Evolutionary conservation across 805 yeast species (phyloP).

Genomic region (Suhomyces sp.): DNA sequence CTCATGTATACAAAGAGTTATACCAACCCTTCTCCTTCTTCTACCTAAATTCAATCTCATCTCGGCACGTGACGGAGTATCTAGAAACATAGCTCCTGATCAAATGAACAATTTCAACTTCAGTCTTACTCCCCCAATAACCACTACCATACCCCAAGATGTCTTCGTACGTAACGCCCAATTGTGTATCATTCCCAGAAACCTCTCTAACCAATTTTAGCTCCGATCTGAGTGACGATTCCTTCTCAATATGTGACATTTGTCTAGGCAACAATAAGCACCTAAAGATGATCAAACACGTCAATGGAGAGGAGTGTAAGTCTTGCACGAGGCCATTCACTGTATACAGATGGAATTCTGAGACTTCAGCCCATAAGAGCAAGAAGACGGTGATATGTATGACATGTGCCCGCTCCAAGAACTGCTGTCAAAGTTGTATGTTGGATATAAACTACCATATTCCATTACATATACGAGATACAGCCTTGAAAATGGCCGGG

Average conservation of each 20-base stretch:
- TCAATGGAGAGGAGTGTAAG: constrained; percentile 77
- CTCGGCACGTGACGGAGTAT: no score
- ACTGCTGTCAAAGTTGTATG: constrained; percentile 89
- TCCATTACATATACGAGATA: constrained; percentile 76
- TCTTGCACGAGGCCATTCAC: constrained; percentile 84
- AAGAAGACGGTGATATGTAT: constrained; percentile 70
- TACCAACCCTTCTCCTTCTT: no score
- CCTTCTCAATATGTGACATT: constrained; percentile 62
- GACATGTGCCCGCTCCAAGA: constrained; percentile 74
- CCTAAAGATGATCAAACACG: constrained; percentile 69
- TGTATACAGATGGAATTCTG: constrained; percentile 70
- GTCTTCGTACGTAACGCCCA: no score
- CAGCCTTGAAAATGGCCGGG: constrained; percentile 73
- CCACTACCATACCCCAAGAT: no score
- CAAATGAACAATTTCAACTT: no score
- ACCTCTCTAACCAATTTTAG: no score
- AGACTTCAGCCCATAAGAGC: constrained; percentile 41
- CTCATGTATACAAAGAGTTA: no score
- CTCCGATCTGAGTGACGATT: constrained; percentile 10
- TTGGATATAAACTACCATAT: constrained; percentile 78
- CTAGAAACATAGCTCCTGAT: no score
- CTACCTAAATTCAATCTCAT: no score
- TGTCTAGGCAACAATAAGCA: constrained; percentile 72
- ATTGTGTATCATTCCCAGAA: no score
- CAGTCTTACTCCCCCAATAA: no score